Conservation (phyloP, 2,329 filamentous ascomycete species). For the Colletotrichum sp. region DNA sequence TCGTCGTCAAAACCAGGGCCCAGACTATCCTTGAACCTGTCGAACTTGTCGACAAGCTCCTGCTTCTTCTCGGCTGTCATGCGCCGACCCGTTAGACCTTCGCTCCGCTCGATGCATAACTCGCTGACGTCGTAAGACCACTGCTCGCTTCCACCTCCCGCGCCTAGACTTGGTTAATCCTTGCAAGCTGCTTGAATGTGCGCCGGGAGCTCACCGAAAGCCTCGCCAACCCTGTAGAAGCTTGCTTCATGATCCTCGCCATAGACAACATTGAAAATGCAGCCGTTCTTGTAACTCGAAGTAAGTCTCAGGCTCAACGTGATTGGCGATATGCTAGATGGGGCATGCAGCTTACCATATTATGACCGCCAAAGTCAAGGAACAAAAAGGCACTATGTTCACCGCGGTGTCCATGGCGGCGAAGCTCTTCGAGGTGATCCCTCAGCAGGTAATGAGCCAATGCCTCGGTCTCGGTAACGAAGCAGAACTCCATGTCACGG, state of each 20-base stretch:
- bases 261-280: neutral
- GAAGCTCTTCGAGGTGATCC: neutral
- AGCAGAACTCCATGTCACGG: neutral
- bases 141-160: conserved; percentile 7
- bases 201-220: neutral
- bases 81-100: neutral
- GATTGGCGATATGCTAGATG: neutral
- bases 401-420: neutral
- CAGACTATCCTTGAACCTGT: neutral
- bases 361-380: conserved; percentile 15
- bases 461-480: neutral
- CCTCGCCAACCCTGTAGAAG: neutral
- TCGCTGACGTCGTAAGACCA: conserved; percentile 7
- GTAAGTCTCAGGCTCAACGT: neutral
- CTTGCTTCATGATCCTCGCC: neutral
- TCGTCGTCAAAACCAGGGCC: neutral
- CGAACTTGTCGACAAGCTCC: neutral
- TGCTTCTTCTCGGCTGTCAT: neutral
- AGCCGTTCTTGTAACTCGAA: neutral
- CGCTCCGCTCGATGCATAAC: neutral
- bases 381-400: neutral
- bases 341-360: conserved; percentile 1
- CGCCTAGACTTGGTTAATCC: neutral
- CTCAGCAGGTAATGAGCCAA: conserved; percentile 3
- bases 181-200: neutral